Percentiles rank a stretch among this genome's conserved stretches.
Evolutionary conservation across 169 alveolate genomes (phyloP).

Genomic region (Perkinsus olseni): DNA sequence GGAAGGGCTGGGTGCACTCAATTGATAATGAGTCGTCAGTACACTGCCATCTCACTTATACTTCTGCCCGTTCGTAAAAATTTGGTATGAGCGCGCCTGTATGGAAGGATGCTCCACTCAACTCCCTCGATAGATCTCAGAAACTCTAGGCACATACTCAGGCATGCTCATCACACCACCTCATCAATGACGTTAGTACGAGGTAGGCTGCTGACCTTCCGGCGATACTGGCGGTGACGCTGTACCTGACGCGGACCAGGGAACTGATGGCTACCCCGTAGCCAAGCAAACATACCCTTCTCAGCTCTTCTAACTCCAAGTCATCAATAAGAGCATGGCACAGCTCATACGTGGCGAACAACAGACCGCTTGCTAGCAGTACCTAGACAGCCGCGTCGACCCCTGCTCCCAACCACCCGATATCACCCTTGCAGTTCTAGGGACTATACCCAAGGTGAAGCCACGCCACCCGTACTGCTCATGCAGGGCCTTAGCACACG

Average conservation of each 20-base stretch:
- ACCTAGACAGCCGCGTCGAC: neutral
- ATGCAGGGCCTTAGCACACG: neutral
- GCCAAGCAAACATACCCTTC: neutral
- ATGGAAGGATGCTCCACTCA: no score
- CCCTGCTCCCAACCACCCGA: neutral
- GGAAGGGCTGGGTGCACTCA: no score
- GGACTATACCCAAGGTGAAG: neutral
- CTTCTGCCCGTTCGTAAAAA: no score
- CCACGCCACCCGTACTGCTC: neutral
- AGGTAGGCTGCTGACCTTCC: neutral
- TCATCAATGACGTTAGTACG: neutral
- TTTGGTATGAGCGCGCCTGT: no score
- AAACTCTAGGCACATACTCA: no score
- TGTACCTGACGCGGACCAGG: neutral
- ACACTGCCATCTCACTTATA: no score
- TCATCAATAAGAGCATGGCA: neutral
- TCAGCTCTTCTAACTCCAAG: neutral
- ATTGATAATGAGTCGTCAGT: no score
- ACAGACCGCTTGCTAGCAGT: neutral
- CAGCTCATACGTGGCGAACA: neutral
- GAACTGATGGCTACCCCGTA: neutral
- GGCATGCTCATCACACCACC: neutral
- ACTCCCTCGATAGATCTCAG: no score
- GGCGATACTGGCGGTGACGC: neutral
- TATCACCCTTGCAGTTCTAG: neutral